Conservation (phyloP, 805 yeast species). For the Brettanomyces bruxellensis region DNA sequence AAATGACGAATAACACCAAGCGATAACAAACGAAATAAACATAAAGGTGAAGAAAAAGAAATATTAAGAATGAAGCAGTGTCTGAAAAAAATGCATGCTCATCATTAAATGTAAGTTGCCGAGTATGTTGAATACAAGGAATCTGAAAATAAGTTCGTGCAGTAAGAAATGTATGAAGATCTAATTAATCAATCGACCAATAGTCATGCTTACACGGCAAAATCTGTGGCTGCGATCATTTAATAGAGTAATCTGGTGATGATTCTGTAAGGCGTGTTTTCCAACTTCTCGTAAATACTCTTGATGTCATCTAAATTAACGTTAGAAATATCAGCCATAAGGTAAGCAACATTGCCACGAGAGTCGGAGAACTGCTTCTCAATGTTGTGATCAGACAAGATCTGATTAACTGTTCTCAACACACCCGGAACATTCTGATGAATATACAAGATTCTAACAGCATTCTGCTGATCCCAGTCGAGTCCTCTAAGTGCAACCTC, state of each 20-base stretch:
- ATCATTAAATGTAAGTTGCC: background rate
- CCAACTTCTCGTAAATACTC: conserved; percentile 73
- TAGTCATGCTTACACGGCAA: no score
- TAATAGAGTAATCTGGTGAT: conserved; percentile 85
- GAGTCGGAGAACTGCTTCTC: conserved; percentile 98
- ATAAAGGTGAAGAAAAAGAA: background rate
- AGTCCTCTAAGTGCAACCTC: conserved; percentile 87
- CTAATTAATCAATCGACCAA: no score
- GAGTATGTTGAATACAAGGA: conserved; percentile 1
- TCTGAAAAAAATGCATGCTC: no score
- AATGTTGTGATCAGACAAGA: conserved; percentile 88
- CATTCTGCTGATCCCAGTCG: conserved; percentile 76
- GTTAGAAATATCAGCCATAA: conserved; percentile 94
- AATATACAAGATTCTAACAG: conserved; percentile 89
- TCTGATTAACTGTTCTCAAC: conserved; percentile 91
- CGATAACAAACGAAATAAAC: background rate
- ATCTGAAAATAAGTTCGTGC: background rate
- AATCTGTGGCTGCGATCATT: background rate
- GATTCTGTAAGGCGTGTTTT: conserved; percentile 83
- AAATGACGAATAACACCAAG: no score
- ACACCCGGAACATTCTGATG: conserved; percentile 99
- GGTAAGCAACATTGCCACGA: conserved; percentile 89
- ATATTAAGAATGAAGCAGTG: background rate
- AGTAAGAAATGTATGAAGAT: background rate
- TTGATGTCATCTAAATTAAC: conserved; percentile 79